These are phyloP conservation scores for Coemansia aciculifera DNA, from an alignment of 192 early-diverging fungal genomes.

Conservation along the genomic window DNA sequence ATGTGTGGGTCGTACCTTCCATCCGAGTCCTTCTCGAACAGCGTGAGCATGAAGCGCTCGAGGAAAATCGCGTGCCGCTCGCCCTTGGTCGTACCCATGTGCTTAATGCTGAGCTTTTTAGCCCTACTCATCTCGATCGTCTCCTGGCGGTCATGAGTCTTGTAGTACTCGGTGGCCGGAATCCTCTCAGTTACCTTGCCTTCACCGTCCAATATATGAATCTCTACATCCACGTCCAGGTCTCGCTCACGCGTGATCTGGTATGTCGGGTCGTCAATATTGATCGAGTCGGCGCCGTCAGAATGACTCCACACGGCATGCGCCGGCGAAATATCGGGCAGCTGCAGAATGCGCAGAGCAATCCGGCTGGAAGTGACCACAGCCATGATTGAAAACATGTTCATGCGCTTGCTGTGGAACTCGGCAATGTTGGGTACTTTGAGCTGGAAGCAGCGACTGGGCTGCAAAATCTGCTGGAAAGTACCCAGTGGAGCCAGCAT, in stretches of 20 bases:
- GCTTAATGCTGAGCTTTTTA: constrained; percentile 27
- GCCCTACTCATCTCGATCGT: constrained; percentile 13
- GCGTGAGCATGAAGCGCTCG: constrained; percentile 55
- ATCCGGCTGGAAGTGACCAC: constrained; percentile 47
- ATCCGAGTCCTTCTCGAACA: constrained; percentile 44
- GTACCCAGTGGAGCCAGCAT: constrained; percentile 48
- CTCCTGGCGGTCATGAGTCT: constrained; percentile 44
- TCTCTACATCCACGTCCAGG: constrained; percentile 29
- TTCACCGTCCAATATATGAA: constrained; percentile 26
- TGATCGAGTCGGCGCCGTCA: constrained; percentile 35
- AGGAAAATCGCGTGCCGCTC: constrained; percentile 45
- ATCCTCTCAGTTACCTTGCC: constrained; percentile 20
- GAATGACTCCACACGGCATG: constrained; percentile 40
- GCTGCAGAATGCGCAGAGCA: constrained; percentile 44
- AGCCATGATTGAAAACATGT: constrained; percentile 56
- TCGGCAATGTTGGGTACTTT: constrained; percentile 53
- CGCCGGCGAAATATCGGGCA: constrained; percentile 42
- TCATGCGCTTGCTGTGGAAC: constrained; percentile 56
- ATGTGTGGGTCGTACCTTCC: constrained; percentile 50
- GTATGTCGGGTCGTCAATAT: constrained; percentile 40
- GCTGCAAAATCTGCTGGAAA: constrained; percentile 56
- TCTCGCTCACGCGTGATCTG: constrained; percentile 40
- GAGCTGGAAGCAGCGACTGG: constrained; percentile 55
- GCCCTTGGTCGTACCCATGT: constrained; percentile 26
- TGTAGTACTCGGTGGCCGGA: constrained; percentile 43